Percentiles rank a stretch among this genome's conserved stretches.
Evolutionary conservation across 1,284 basidiomycete genomes (phyloP).

Genomic region (Rhodotorula sp.): DNA sequence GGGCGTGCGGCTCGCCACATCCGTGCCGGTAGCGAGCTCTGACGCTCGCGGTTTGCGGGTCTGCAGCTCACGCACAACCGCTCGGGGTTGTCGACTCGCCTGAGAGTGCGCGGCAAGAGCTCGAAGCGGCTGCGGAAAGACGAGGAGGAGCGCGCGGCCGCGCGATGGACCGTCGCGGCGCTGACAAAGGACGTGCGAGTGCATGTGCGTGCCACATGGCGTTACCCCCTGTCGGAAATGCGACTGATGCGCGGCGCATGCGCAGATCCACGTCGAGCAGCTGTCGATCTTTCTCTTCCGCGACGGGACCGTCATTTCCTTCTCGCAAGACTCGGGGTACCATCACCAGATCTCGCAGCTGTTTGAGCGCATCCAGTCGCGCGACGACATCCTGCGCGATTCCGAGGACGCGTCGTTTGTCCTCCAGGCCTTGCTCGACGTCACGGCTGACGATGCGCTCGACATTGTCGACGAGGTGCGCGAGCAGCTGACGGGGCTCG

Average conservation of each 20-base stretch:
- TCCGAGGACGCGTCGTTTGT: slow-evolving; percentile 31
- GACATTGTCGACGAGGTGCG: slow-evolving; percentile 35
- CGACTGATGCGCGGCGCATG: not conserved
- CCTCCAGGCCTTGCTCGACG: slow-evolving; percentile 34
- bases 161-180: slow-evolving; percentile 20
- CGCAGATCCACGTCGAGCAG: slow-evolving; percentile 38
- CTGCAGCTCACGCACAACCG: slow-evolving; percentile 20
- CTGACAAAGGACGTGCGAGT: slow-evolving; percentile 35
- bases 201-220: slow-evolving; percentile 8
- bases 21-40: not conserved
- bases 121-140: slow-evolving; percentile 3
- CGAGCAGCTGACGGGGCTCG: slow-evolving; percentile 22
- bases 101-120: not conserved
- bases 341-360: slow-evolving; percentile 23
- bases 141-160: slow-evolving; percentile 25
- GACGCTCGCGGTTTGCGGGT: not conserved
- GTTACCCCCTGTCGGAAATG: not conserved
- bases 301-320: slow-evolving; percentile 26
- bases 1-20: not conserved
- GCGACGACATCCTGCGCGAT: slow-evolving; percentile 30
- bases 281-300: slow-evolving; percentile 33
- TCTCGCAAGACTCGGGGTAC: slow-evolving; percentile 35
- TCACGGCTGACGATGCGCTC: slow-evolving; percentile 21
- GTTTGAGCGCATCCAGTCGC: slow-evolving; percentile 28
- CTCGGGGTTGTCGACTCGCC: slow-evolving; percentile 4